A percentile compares a stretch with the other conserved stretches of the same genome.
These are phyloP conservation scores for Entomortierella parvispora DNA, from an alignment of 192 early-diverging fungal species.

Conservation along the genomic window DNA sequence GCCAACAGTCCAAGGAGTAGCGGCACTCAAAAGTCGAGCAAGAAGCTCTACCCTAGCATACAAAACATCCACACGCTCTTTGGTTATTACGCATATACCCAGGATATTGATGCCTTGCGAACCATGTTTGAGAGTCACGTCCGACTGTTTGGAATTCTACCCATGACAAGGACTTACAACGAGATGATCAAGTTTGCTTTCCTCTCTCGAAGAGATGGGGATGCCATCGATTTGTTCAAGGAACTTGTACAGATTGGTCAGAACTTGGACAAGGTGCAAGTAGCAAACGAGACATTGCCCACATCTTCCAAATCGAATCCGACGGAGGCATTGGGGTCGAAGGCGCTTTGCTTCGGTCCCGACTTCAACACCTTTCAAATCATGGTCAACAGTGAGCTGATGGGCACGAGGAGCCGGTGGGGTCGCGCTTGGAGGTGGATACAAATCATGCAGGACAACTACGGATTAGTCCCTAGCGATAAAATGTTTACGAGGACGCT, in stretches of 20 bases:
- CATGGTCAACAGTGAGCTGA: slow-evolving; percentile 42
- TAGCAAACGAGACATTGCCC: not conserved
- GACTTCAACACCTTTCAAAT: slow-evolving; percentile 41
- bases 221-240: slow-evolving; percentile 31
- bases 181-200: slow-evolving; percentile 54
- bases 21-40: no score
- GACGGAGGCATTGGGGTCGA: not conserved
- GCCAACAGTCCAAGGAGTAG: not conserved
- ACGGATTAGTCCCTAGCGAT: slow-evolving; percentile 42
- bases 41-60: slow-evolving; percentile 26
- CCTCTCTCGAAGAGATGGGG: slow-evolving; percentile 21
- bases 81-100: slow-evolving; percentile 44
- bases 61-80: slow-evolving; percentile 48
- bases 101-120: slow-evolving; percentile 42
- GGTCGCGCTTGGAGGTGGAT: slow-evolving; percentile 44
- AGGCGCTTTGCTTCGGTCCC: slow-evolving; percentile 16
- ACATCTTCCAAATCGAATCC: not conserved
- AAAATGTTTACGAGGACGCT: slow-evolving; percentile 34
- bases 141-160: slow-evolving; percentile 44
- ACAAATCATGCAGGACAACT: slow-evolving; percentile 37
- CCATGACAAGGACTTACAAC: slow-evolving; percentile 37
- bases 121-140: slow-evolving; percentile 48
- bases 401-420: slow-evolving; percentile 29
- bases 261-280: slow-evolving; percentile 22
- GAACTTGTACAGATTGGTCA: slow-evolving; percentile 43